phyloP scores from a whole-genome alignment of 345 rosid species.

The Eucalyptus regnans region DNA sequence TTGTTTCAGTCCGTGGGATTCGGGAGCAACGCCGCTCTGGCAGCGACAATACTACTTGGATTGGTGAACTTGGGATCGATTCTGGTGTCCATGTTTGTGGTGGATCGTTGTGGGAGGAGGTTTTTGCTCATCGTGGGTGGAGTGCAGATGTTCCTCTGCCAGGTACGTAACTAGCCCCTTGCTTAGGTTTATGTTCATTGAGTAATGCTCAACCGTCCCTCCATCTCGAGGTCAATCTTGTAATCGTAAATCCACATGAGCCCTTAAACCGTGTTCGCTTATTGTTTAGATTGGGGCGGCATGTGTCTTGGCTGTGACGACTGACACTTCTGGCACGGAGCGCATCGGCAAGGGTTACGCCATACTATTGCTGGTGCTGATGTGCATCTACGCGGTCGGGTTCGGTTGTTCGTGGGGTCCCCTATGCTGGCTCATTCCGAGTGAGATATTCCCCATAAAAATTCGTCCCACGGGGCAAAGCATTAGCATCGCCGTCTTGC shows the following conservation, averaged over 20 bases:
- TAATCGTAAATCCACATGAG: neutral
- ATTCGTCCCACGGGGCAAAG: conserved; percentile 46
- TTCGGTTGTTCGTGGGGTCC: conserved; percentile 71
- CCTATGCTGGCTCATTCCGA: conserved; percentile 38
- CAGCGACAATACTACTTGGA: conserved; percentile 45
- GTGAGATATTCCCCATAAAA: conserved; percentile 47
- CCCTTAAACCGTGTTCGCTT: neutral
- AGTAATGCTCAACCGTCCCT: neutral
- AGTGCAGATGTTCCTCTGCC: conserved; percentile 43
- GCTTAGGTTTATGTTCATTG: no score
- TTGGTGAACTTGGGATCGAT: conserved; percentile 42
- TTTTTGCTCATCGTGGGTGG: conserved; percentile 53
- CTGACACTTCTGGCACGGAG: conserved; percentile 23
- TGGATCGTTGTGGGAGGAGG: conserved; percentile 58
- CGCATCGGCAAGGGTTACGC: conserved; percentile 20
- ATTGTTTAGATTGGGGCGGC: conserved; percentile 9
- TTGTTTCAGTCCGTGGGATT: conserved; percentile 69
- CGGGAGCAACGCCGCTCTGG: conserved; percentile 42
- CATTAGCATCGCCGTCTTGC: conserved; percentile 28
- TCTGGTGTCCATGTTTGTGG: conserved; percentile 27
- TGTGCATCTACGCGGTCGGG: conserved; percentile 44
- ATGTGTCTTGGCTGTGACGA: conserved; percentile 9
- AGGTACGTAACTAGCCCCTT: conserved; percentile 15
- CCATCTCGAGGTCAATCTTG: neutral
- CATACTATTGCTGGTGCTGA: conserved; percentile 14